These are phyloP conservation scores for Limnanthes douglasii DNA, from an alignment of 345 rosid species.

Conservation along the genomic window DNA sequence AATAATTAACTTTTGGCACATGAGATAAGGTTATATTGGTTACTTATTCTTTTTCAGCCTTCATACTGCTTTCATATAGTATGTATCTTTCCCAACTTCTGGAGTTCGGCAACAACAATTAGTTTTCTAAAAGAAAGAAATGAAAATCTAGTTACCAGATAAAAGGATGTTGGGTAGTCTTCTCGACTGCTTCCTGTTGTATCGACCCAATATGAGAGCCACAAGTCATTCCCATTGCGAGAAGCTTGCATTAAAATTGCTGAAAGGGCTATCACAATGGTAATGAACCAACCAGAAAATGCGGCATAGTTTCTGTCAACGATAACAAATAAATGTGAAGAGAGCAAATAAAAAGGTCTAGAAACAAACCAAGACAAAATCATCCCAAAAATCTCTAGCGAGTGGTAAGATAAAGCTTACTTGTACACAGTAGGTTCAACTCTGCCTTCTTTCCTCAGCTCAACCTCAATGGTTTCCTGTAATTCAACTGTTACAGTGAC, in stretches of 20 bases:
- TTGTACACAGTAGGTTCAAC: conserved; percentile 67
- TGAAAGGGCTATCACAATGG: conserved; percentile 45
- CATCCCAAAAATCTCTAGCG: too few species aligned
- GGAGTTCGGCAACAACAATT: too few species aligned
- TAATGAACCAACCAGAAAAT: conserved; percentile 63
- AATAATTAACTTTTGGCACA: too few species aligned
- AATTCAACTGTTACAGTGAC: conserved; percentile 19
- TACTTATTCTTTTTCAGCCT: too few species aligned
- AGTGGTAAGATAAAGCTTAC: conserved; percentile 28
- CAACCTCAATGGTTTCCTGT: conserved; percentile 40
- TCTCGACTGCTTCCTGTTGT: conserved; percentile 31
- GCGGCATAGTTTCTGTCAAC: conserved; percentile 60
- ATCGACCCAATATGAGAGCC: conserved; percentile 94
- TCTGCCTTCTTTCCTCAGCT: conserved; percentile 71
- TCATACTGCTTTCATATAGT: too few species aligned
- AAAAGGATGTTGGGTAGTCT: conserved; percentile 54
- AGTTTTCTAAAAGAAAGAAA: too few species aligned
- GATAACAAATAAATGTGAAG: background rate
- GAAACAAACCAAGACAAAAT: background rate
- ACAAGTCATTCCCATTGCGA: conserved; percentile 82
- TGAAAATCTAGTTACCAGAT: conserved; percentile 68
- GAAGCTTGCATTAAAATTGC: conserved; percentile 93
- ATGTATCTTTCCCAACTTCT: too few species aligned
- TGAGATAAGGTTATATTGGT: too few species aligned
- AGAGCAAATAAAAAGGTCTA: background rate